Percentiles rank a stretch among this genome's conserved stretches.
Conservation (phyloP, 2,329 filamentous ascomycete species). For the Aspergillus quadricinctus region DNA sequence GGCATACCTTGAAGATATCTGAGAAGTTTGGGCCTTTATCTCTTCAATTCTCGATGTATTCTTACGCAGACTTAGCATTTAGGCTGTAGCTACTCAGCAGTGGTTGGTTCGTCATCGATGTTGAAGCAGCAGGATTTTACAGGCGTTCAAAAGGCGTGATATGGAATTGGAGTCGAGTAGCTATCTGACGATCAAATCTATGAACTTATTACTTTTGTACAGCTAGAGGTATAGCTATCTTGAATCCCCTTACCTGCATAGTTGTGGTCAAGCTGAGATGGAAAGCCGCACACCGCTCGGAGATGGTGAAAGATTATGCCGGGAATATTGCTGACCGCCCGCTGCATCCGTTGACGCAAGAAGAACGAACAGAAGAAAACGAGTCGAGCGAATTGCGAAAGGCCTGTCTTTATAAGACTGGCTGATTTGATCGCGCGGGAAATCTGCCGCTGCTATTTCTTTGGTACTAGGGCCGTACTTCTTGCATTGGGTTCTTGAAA, state of each 20-base stretch:
- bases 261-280: neutral
- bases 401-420: neutral
- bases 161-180: constrained; percentile 17
- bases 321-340: constrained; percentile 4
- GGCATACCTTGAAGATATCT: neutral
- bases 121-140: constrained; percentile 10
- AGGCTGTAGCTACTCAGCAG: neutral
- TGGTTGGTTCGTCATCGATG: constrained; percentile 4
- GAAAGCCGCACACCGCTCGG: neutral
- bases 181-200: neutral
- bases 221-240: neutral
- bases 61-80: neutral
- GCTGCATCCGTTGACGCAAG: constrained; percentile 5
- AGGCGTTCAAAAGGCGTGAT: constrained; percentile 16
- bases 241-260: neutral
- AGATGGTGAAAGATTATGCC: constrained; percentile 1
- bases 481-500: neutral
- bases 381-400: neutral
- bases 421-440: neutral
- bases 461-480: neutral
- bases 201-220: neutral
- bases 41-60: neutral
- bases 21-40: neutral
- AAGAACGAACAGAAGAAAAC: constrained; percentile 3
- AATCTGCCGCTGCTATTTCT: neutral